These are phyloP conservation scores for Cnidoscolus chayamansa DNA, from an alignment of 441 rosid species.

Conservation along the genomic window DNA sequence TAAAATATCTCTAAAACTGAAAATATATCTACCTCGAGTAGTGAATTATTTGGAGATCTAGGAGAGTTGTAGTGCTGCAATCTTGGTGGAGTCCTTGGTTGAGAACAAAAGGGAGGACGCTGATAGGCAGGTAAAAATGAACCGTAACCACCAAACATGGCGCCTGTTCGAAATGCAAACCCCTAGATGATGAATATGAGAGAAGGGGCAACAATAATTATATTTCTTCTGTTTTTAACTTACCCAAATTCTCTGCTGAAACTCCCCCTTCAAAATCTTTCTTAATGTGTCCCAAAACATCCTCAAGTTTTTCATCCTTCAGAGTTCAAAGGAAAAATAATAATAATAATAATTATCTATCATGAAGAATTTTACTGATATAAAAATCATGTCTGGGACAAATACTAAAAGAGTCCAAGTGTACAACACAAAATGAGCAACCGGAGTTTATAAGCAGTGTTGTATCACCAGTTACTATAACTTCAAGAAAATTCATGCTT, in stretches of 20 bases:
- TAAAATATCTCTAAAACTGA: background rate
- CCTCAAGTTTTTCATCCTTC: conserved; percentile 68
- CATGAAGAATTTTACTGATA: conserved; percentile 10
- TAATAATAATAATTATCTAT: conserved; percentile 19
- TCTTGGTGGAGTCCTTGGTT: conserved; percentile 55
- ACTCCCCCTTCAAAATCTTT: conserved; percentile 63
- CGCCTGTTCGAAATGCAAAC: conserved; percentile 53
- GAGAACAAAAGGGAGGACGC: conserved; percentile 75
- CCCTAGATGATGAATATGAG: conserved; percentile 26
- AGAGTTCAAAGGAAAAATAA: conserved; percentile 11
- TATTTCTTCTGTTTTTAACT: conserved; percentile 39
- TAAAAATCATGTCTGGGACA: conserved; percentile 10
- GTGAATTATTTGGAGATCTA: conserved; percentile 61
- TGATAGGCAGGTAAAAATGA: conserved; percentile 81
- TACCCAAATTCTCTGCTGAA: conserved; percentile 66
- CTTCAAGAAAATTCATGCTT: conserved; percentile 14
- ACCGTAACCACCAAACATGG: conserved; percentile 96
- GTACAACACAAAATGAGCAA: background rate
- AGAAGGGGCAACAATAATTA: conserved; percentile 32
- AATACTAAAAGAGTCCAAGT: background rate
- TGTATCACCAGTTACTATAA: background rate
- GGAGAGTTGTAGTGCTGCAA: conserved; percentile 46
- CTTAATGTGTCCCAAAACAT: conserved; percentile 74
- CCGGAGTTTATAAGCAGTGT: background rate
- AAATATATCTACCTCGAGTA: conserved; percentile 53